Percentiles rank a stretch among this genome's conserved stretches.
Conservation (phyloP, 306 rosid species). For the Dicorynia guianensis region DNA sequence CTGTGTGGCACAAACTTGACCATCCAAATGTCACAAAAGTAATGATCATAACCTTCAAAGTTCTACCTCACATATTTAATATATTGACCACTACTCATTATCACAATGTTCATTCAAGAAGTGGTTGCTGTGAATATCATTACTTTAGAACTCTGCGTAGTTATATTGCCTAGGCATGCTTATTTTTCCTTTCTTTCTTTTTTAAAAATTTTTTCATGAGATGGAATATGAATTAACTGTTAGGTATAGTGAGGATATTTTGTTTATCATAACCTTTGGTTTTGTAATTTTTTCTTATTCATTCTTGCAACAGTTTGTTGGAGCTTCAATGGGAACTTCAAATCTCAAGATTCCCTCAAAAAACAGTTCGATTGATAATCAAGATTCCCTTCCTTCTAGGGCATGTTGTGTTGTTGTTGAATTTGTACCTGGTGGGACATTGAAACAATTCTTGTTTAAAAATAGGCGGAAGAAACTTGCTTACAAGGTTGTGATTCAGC, state of each 20-base stretch:
- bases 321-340: conserved; percentile 92
- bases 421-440: conserved; percentile 86
- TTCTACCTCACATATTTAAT: conserved; percentile 26
- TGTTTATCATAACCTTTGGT: conserved; percentile 12
- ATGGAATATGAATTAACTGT: conserved; percentile 2
- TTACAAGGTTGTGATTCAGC: conserved; percentile 73
- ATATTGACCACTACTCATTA: conserved; percentile 28
- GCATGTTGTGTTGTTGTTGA: conserved; percentile 92
- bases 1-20: conserved; percentile 98
- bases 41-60: conserved; percentile 37
- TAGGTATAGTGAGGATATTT: conserved; percentile 9
- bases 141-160: background rate
- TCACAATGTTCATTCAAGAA: conserved; percentile 7
- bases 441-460: conserved; percentile 72
- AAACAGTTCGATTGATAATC: conserved; percentile 41
- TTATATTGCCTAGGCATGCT: conserved; percentile 19
- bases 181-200: conserved; percentile 5
- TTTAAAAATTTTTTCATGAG: no score
- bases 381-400: conserved; percentile 64
- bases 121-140: conserved; percentile 4
- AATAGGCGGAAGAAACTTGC: conserved; percentile 77
- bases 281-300: conserved; percentile 27
- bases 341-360: conserved; percentile 76
- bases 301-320: conserved; percentile 67
- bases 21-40: conserved; percentile 94